These are phyloP conservation scores for Phytophthora boehmeriae DNA, from an alignment of 352 stramenopile species.

Conservation along the genomic window DNA sequence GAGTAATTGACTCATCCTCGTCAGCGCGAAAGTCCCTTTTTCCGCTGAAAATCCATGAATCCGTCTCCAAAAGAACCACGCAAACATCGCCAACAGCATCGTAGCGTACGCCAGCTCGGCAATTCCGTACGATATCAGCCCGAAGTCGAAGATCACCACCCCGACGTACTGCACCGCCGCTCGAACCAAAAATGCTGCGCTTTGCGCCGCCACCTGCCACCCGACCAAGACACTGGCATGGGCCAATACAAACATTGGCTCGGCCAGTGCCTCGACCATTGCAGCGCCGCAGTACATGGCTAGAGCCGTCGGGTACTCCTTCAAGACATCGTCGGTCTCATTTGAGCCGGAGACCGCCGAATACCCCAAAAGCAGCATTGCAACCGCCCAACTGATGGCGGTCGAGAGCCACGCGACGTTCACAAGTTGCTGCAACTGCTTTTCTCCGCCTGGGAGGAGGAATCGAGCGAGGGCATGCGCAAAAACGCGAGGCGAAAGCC, in stretches of 20 bases:
- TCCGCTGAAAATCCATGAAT: constrained; percentile 29
- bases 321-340: constrained; percentile 26
- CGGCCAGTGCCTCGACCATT: constrained; percentile 78
- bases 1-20: constrained; percentile 58
- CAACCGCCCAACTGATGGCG: constrained; percentile 58
- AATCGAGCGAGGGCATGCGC: constrained; percentile 74
- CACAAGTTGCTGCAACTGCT: constrained; percentile 65
- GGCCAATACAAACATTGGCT: constrained; percentile 84
- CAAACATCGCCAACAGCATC: constrained; percentile 67
- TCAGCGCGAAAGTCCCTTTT: constrained; percentile 44
- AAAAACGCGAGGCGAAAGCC: constrained; percentile 89
- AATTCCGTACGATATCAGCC: constrained; percentile 74
- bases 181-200: constrained; percentile 73
- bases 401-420: constrained; percentile 85
- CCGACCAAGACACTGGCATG: constrained; percentile 82
- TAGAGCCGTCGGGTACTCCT: constrained; percentile 62
- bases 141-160: constrained; percentile 67
- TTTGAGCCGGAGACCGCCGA: constrained; percentile 16
- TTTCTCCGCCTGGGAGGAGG: constrained; percentile 5
- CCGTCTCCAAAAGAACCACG: constrained; percentile 54
- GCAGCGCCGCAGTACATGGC: constrained; percentile 79
- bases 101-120: constrained; percentile 78
- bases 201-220: constrained; percentile 84
- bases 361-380: constrained; percentile 31
- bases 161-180: constrained; percentile 69